A percentile compares a stretch with the other conserved stretches of the same genome.
Conservation (phyloP, 2,329 filamentous ascomycete species). For the Diaporthe sp. region DNA sequence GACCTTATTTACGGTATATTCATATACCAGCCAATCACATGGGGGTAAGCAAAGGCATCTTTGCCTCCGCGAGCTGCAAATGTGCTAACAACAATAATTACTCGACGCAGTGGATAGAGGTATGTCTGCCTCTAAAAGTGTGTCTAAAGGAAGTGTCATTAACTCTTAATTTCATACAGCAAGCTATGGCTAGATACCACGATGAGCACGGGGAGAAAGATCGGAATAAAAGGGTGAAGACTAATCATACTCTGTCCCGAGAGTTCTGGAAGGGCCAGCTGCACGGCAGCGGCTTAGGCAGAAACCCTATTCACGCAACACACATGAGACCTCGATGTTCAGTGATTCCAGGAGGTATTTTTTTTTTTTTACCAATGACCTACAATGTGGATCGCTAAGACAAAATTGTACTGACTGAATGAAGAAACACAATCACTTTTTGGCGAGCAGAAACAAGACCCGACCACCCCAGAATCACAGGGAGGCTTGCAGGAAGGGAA, state of each 20-base stretch:
- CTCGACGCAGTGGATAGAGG: slow-evolving; percentile 5
- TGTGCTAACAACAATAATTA: not conserved
- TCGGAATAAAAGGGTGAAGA: not conserved
- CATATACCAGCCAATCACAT: slow-evolving; percentile 27
- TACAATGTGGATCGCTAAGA: not conserved
- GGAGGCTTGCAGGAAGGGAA: not conserved
- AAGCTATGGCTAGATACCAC: slow-evolving; percentile 24
- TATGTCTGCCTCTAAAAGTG: not conserved
- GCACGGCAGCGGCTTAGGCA: slow-evolving; percentile 12
- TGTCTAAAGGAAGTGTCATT: not conserved
- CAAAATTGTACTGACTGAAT: not conserved
- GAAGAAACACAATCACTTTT: not conserved
- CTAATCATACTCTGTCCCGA: not conserved
- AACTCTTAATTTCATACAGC: not conserved
- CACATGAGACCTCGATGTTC: slow-evolving; percentile 27
- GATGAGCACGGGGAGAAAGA: not conserved
- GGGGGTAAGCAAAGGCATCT: not conserved
- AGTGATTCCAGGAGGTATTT: slow-evolving; percentile 17
- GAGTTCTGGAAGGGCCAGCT: slow-evolving; percentile 27
- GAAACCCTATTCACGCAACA: not conserved
- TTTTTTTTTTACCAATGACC: too few relatives aligned
- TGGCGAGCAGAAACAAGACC: not conserved
- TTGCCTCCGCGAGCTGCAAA: not conserved
- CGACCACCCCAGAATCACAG: not conserved
- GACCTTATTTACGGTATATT: not conserved